Conservation (phyloP, 1,139 yeast species). For the Kurtzmaniella quercitrusa region DNA sequence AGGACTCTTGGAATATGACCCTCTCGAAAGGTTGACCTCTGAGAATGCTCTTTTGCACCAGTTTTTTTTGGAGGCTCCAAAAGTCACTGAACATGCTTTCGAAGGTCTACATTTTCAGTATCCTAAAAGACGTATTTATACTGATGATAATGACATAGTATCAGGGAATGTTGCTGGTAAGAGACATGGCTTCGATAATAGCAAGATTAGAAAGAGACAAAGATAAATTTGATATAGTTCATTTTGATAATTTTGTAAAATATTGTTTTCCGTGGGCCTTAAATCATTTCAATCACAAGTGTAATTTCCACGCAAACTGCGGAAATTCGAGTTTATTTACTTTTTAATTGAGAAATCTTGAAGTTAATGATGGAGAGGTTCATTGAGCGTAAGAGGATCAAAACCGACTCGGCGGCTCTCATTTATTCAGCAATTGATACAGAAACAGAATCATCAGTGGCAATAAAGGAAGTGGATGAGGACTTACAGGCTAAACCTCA, state of each 20-base stretch:
- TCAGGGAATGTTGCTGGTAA: constrained; percentile 20
- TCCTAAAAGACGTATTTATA: constrained; percentile 70
- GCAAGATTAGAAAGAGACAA: constrained; percentile 25
- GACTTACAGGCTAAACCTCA: constrained; percentile 40
- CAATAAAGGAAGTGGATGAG: constrained; percentile 37
- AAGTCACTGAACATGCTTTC: constrained; percentile 67
- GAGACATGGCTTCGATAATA: constrained; percentile 26
- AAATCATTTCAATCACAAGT: no score
- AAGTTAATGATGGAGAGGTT: constrained; percentile 12
- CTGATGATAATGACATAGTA: constrained; percentile 69
- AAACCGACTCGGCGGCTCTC: constrained; percentile 36
- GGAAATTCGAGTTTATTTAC: neutral
- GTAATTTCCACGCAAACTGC: neutral
- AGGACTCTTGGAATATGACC: constrained; percentile 75
- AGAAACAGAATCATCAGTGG: constrained; percentile 16
- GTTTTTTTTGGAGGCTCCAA: constrained; percentile 67
- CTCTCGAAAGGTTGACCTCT: constrained; percentile 68
- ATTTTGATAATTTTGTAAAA: constrained; percentile 8
- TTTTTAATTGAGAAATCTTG: neutral
- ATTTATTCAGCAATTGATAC: constrained; percentile 24
- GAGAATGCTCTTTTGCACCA: constrained; percentile 69
- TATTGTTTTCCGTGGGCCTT: neutral
- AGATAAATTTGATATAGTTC: no score
- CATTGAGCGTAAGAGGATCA: constrained; percentile 19
- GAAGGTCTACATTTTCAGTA: constrained; percentile 60